Evolutionary conservation across 768 basidiomycete species (phyloP).

Genomic region (Xerocomellus chrysenteron): DNA sequence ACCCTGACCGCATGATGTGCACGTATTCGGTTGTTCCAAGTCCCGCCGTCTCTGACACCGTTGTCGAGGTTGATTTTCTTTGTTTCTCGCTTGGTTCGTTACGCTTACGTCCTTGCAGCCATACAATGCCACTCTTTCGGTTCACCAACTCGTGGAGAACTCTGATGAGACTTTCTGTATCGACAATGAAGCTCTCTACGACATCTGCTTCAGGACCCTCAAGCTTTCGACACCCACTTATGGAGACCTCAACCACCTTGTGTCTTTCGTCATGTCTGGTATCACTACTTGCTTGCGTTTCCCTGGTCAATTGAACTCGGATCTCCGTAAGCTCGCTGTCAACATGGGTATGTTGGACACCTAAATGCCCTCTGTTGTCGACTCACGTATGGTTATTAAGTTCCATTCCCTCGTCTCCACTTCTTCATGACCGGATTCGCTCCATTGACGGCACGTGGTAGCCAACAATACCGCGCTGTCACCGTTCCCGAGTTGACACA

Average conservation of each 20-base stretch:
- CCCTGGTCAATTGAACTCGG: conserved; percentile 99
- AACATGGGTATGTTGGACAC: conserved; percentile 83
- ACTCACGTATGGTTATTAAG: conserved; percentile 38
- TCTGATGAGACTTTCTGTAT: conserved; percentile 99
- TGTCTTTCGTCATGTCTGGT: conserved; percentile 98
- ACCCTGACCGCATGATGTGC: conserved; percentile 99
- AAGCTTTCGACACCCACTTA: conserved; percentile 96
- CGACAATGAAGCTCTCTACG: conserved; percentile 98
- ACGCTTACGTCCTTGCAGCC: conserved; percentile 50
- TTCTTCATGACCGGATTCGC: conserved; percentile 99
- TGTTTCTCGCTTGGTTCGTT: neutral
- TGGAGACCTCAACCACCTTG: conserved; percentile 96
- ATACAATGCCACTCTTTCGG: conserved; percentile 97
- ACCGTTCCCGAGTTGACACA: conserved; percentile 97
- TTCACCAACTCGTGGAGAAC: conserved; percentile 99
- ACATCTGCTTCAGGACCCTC: conserved; percentile 97
- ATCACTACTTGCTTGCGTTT: conserved; percentile 98
- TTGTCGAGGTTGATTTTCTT: conserved; percentile 71
- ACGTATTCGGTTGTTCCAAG: conserved; percentile 98
- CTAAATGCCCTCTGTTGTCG: neutral
- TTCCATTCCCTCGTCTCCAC: conserved; percentile 98
- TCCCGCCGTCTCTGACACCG: conserved; percentile 98
- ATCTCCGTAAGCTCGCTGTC: conserved; percentile 95
- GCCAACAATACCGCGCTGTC: conserved; percentile 94
- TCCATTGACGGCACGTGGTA: conserved; percentile 90